These are phyloP conservation scores for Gossypium trilobum DNA, from an alignment of 441 rosid species.

Conservation along the genomic window DNA sequence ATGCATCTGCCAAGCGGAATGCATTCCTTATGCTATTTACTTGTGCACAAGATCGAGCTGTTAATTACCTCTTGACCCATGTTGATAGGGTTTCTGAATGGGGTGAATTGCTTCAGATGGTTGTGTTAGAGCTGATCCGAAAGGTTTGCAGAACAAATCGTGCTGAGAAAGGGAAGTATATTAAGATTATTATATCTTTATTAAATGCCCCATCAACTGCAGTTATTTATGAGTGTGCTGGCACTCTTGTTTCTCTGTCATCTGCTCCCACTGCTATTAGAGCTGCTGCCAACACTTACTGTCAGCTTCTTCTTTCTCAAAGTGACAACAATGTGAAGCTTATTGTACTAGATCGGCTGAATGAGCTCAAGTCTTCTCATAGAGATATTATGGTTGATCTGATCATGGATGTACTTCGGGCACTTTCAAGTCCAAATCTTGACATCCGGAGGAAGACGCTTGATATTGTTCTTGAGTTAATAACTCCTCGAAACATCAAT, in stretches of 20 bases:
- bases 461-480: conserved; percentile 71
- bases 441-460: conserved; percentile 75
- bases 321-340: conserved; percentile 93
- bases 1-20: conserved; percentile 68
- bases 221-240: conserved; percentile 77
- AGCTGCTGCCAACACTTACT: conserved; percentile 77
- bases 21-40: conserved; percentile 90
- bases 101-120: conserved; percentile 89
- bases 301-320: conserved; percentile 81
- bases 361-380: conserved; percentile 70
- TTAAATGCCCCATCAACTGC: conserved; percentile 81
- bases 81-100: conserved; percentile 73
- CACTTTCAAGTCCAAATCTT: conserved; percentile 77
- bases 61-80: conserved; percentile 60
- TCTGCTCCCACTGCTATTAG: conserved; percentile 85
- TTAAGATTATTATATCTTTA: conserved; percentile 70
- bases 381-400: conserved; percentile 76
- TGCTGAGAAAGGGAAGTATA: conserved; percentile 74
- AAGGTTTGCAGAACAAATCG: conserved; percentile 77
- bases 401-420: conserved; percentile 88
- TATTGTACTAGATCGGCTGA: conserved; percentile 74
- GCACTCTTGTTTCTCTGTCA: conserved; percentile 78
- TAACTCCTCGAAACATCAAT: conserved; percentile 64
- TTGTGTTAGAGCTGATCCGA: conserved; percentile 73
- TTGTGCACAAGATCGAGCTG: conserved; percentile 74